These are phyloP conservation scores for Wallacemonas sp. DNA, from an alignment of 208 protist species.

Conservation along the genomic window DNA sequence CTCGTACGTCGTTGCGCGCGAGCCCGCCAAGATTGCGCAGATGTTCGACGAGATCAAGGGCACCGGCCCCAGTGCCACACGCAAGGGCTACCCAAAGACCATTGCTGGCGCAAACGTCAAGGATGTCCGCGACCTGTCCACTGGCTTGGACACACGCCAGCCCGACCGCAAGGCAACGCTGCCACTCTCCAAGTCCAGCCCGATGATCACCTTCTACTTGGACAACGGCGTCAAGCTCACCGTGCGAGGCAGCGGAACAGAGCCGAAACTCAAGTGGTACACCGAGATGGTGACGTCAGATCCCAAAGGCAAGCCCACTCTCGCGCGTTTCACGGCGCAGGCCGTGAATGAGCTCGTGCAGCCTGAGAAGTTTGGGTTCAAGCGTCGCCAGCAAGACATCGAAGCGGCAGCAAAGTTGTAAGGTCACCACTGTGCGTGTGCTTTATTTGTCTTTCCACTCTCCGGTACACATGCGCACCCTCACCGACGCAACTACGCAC, in stretches of 20 bases:
- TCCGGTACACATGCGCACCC: too few species aligned
- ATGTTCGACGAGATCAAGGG: constrained; percentile 86
- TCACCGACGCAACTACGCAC: too few species aligned
- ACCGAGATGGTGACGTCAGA: constrained; percentile 56
- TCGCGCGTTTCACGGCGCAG: constrained; percentile 45
- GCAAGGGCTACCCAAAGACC: constrained; percentile 43
- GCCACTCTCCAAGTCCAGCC: constrained; percentile 58
- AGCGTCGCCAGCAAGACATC: constrained; percentile 33
- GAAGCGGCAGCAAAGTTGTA: neutral
- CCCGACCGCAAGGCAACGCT: constrained; percentile 67
- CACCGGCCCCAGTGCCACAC: constrained; percentile 28
- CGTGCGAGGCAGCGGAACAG: constrained; percentile 96
- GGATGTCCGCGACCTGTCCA: constrained; percentile 90
- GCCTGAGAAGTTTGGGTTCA: constrained; percentile 57
- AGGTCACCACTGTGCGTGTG: too few species aligned
- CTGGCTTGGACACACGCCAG: constrained; percentile 76
- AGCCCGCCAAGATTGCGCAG: constrained; percentile 63
- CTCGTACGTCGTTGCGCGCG: constrained; percentile 93
- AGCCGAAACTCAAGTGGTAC: constrained; percentile 99
- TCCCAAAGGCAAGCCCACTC: constrained; percentile 14
- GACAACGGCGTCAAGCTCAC: constrained; percentile 91
- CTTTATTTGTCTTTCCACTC: too few species aligned
- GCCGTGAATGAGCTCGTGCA: constrained; percentile 67
- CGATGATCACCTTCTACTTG: constrained; percentile 97
- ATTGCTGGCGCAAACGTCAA: constrained; percentile 63